These are phyloP conservation scores for Excoecaria agallocha DNA, from an alignment of 345 rosid genomes.

Conservation along the genomic window DNA sequence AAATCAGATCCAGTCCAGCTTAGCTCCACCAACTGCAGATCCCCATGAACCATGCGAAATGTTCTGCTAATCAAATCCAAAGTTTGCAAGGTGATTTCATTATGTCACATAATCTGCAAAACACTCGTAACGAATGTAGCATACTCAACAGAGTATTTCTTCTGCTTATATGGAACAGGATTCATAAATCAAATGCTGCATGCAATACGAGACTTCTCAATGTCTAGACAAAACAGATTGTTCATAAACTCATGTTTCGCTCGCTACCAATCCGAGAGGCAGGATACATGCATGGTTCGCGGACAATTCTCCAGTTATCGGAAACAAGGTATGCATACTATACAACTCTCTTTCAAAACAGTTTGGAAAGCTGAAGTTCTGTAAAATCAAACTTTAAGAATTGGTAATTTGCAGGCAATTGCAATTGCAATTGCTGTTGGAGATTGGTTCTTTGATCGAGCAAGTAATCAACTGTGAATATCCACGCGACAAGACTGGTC, in stretches of 20 bases:
- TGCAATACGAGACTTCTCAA: slow-evolving; percentile 57
- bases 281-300: slow-evolving; percentile 95
- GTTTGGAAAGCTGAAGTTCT: neutral
- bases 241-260: slow-evolving; percentile 94
- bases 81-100: slow-evolving; percentile 65
- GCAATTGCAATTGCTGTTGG: slow-evolving; percentile 91
- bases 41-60: slow-evolving; percentile 75
- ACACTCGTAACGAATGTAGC: neutral
- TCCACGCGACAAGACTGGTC: slow-evolving; percentile 90
- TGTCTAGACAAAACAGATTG: slow-evolving; percentile 64
- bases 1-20: slow-evolving; percentile 79
- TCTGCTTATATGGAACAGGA: slow-evolving; percentile 35
- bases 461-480: slow-evolving; percentile 71
- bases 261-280: slow-evolving; percentile 94
- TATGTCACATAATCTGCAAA: neutral
- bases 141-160: neutral
- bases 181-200: slow-evolving; percentile 83
- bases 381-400: neutral
- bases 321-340: slow-evolving; percentile 54
- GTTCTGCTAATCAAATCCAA: slow-evolving; percentile 61
- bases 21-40: slow-evolving; percentile 89
- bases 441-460: slow-evolving; percentile 91
- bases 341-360: neutral
- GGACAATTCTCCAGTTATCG: slow-evolving; percentile 67
- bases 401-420: slow-evolving; percentile 52